A percentile compares a stretch with the other conserved stretches of the same genome.
phyloP scores from a whole-genome alignment of 306 rosid genomes.

The Quillaja saponaria region DNA sequence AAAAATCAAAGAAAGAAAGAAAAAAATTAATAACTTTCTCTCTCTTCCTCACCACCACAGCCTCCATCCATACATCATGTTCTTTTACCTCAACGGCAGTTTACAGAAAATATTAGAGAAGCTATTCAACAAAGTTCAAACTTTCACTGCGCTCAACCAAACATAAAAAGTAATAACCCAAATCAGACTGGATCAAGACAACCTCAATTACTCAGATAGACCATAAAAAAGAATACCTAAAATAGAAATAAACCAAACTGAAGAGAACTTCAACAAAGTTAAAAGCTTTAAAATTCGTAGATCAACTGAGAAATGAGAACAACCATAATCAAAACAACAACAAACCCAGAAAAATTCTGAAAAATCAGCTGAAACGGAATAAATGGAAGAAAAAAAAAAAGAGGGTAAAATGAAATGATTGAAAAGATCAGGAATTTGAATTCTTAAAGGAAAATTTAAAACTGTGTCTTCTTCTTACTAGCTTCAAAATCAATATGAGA shows the following conservation, averaged over 20 bases:
- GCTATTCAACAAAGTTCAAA: not conserved
- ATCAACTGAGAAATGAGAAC: not conserved
- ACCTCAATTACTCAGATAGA: constrained; percentile 13
- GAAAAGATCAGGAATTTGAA: not conserved
- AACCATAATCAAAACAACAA: not conserved
- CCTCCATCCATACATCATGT: too few relatives aligned
- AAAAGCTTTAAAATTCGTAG: not conserved
- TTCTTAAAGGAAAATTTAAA: constrained; percentile 35
- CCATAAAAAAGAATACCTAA: not conserved
- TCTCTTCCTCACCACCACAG: too few relatives aligned
- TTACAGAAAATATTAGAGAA: too few relatives aligned
- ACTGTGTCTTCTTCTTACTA: constrained; percentile 12
- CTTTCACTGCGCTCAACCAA: too few relatives aligned
- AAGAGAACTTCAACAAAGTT: not conserved
- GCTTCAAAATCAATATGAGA: constrained; percentile 4
- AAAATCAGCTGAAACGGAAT: not conserved
- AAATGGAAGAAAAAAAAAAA: not conserved
- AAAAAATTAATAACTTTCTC: too few relatives aligned
- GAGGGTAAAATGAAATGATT: not conserved
- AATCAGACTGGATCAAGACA: constrained; percentile 8
- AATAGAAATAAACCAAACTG: not conserved
- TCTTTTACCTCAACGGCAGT: too few relatives aligned
- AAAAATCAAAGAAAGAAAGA: too few relatives aligned
- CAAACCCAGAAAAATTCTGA: constrained; percentile 17
- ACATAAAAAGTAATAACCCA: not conserved